phyloP scores from a whole-genome alignment of 2,329 filamentous ascomycete species.

The Dichotomopilus funicola region DNA sequence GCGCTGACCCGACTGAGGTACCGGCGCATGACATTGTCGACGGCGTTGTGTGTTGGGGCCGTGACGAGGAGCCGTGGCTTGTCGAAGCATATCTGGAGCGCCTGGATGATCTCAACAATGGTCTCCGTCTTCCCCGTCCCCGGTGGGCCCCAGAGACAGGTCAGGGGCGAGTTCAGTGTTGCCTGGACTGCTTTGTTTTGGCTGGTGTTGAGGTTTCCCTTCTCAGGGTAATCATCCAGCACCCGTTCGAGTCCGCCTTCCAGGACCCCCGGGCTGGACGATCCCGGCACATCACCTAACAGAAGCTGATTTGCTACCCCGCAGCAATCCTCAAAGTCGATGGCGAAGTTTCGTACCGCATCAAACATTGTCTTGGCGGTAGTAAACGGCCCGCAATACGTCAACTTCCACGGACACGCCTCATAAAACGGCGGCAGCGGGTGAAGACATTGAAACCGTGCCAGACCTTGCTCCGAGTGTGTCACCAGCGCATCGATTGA shows the following conservation, averaged over 20 bases:
- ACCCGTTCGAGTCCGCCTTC: background rate
- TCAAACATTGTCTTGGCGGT: conserved; percentile 35
- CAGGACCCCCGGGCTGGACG: background rate
- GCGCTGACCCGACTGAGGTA: conserved; percentile 23
- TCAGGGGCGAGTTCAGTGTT: conserved; percentile 28
- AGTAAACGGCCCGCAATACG: conserved; percentile 35
- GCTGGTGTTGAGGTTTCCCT: background rate
- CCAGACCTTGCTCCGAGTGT: conserved; percentile 26
- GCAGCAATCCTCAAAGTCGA: conserved; percentile 28
- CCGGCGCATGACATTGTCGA: conserved; percentile 37
- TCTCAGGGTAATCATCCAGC: background rate
- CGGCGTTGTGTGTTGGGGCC: conserved; percentile 40
- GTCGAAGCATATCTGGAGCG: conserved; percentile 25
- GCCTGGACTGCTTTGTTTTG: conserved; percentile 30
- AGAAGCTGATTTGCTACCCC: conserved; percentile 23
- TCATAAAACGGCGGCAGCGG: conserved; percentile 32
- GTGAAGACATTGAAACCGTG: conserved; percentile 34
- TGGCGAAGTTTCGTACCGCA: conserved; percentile 30
- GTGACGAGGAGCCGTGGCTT: conserved; percentile 32
- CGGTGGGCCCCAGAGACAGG: conserved; percentile 39
- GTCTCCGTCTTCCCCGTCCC: conserved; percentile 41
- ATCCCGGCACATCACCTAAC: background rate
- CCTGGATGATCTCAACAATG: conserved; percentile 33
- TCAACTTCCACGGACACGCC: conserved; percentile 32
- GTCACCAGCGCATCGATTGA: conserved; percentile 35